A percentile compares a stretch with the other conserved stretches of the same genome.
These are phyloP conservation scores for Populus hybrid DNA, from an alignment of 441 rosid genomes.

Conservation along the genomic window DNA sequence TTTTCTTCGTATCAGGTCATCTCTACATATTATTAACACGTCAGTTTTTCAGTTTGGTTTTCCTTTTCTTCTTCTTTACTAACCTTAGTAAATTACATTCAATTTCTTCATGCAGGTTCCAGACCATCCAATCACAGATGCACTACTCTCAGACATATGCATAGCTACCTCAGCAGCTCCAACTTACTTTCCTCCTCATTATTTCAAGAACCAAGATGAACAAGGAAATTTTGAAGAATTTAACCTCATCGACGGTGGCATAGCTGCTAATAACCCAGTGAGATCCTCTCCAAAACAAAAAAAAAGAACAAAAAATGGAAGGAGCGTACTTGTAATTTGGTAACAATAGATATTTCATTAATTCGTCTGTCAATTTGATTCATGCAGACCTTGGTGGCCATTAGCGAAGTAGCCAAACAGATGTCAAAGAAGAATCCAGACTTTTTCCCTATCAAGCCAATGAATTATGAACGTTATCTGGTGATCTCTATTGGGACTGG, in stretches of 20 bases:
- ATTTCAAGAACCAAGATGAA: constrained; percentile 41
- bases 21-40: neutral
- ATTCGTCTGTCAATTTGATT: neutral
- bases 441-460: constrained; percentile 48
- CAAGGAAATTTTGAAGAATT: constrained; percentile 41
- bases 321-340: neutral
- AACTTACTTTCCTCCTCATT: constrained; percentile 65
- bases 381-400: constrained; percentile 60
- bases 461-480: constrained; percentile 52
- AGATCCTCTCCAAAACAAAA: neutral
- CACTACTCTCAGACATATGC: constrained; percentile 60
- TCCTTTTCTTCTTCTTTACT: neutral
- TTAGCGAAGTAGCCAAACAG: constrained; percentile 51
- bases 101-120: constrained; percentile 33
- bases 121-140: constrained; percentile 37
- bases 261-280: constrained; percentile 74
- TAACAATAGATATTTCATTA: neutral
- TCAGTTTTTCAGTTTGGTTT: neutral
- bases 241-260: constrained; percentile 69
- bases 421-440: constrained; percentile 42
- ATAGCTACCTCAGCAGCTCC: constrained; percentile 87
- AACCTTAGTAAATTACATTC: neutral
- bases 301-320: neutral
- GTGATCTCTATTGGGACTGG: constrained; percentile 67
- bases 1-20: constrained; percentile 70